Evolutionary conservation across 129 eudicot genomes (phyloP).

Genomic region (Helianthus annuus): DNA sequence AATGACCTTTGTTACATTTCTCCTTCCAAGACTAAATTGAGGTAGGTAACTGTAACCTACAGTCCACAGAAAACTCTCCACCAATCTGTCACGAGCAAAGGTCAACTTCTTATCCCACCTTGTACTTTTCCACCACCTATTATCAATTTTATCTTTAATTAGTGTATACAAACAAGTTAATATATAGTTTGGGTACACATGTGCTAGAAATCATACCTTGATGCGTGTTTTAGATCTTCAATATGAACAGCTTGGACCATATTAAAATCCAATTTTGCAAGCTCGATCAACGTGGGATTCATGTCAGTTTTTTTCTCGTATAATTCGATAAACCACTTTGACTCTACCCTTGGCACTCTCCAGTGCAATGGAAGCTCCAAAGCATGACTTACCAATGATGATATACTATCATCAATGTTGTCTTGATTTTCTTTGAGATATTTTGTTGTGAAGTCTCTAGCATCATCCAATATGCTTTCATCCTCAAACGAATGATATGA

Average conservation of each 20-base stretch:
- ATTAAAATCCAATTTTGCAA: constrained; percentile 30
- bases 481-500: too few species aligned
- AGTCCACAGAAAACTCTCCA: constrained; percentile 35
- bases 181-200: background rate
- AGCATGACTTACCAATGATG: constrained; percentile 23
- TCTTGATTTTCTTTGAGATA: background rate
- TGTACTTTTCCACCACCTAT: constrained; percentile 45
- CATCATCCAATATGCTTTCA: too few species aligned
- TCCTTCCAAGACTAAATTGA: constrained; percentile 18
- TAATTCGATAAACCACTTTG: constrained; percentile 19
- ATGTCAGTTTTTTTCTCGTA: constrained; percentile 10
- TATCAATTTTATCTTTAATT: too few species aligned
- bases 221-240: constrained; percentile 27
- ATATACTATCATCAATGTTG: constrained; percentile 1
- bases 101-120: constrained; percentile 26
- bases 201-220: constrained; percentile 6
- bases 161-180: background rate
- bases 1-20: constrained; percentile 4
- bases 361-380: constrained; percentile 32
- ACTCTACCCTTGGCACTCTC: constrained; percentile 32
- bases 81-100: constrained; percentile 43
- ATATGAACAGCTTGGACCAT: constrained; percentile 27
- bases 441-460: too few species aligned
- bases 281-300: constrained; percentile 21
- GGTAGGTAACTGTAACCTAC: constrained; percentile 13